These are phyloP conservation scores for Arabis hirsuta DNA, from an alignment of 345 rosid genomes.

Conservation along the genomic window DNA sequence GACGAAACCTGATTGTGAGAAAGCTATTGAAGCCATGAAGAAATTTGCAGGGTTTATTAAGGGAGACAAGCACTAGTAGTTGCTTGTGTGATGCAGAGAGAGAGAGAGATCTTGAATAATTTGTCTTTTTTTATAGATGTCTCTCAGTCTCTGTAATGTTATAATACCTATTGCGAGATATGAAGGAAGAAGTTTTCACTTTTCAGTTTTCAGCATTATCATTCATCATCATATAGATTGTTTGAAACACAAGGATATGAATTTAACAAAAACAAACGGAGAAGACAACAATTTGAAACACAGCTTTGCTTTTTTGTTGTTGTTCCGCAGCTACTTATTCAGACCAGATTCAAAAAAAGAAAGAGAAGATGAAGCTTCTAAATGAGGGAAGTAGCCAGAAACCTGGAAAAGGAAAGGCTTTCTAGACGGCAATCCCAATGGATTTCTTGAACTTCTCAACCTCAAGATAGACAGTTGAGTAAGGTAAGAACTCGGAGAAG, in stretches of 20 bases:
- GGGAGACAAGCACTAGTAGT: background rate
- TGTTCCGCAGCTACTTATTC: constrained; percentile 45
- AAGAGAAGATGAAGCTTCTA: background rate
- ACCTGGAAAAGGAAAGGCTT: constrained; percentile 35
- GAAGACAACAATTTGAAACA: constrained; percentile 35
- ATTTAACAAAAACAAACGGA: constrained; percentile 27
- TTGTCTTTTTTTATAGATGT: background rate
- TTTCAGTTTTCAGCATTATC: constrained; percentile 34
- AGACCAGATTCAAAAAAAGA: background rate
- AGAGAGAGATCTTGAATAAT: background rate
- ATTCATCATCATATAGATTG: constrained; percentile 33
- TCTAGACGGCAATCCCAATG: constrained; percentile 60
- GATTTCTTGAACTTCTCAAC: constrained; percentile 90
- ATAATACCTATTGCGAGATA: background rate
- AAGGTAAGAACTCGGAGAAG: constrained; percentile 90
- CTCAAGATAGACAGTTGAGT: constrained; percentile 89
- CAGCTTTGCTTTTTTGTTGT: constrained; percentile 32
- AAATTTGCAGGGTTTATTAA: constrained; percentile 39
- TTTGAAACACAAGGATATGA: constrained; percentile 16
- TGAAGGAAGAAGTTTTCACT: background rate
- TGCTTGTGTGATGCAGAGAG: background rate
- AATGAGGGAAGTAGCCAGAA: constrained; percentile 34
- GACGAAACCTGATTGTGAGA: constrained; percentile 42
- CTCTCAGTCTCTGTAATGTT: constrained; percentile 3
- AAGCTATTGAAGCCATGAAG: constrained; percentile 41